Percentiles rank a stretch among this genome's conserved stretches.
phyloP scores from a whole-genome alignment of 257 asterid genomes.

The Solanum paucissectum region DNA sequence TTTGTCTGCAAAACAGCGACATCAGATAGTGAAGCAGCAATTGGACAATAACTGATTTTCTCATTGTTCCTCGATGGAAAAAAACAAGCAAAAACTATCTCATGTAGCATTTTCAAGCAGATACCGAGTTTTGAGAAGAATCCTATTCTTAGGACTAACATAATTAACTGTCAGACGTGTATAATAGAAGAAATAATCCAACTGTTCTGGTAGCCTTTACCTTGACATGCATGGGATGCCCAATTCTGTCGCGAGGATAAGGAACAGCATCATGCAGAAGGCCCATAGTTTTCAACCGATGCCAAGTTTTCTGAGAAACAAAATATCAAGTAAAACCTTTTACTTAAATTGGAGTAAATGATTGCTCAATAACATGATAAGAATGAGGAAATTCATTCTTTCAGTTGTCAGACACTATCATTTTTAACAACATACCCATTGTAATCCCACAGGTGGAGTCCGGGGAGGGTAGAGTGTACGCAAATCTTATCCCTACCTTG shows the following conservation, averaged over 20 bases:
- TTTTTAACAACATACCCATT: not conserved
- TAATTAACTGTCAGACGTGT: not conserved
- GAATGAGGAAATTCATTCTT: not conserved
- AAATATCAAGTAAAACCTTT: not conserved
- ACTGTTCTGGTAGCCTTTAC: conserved; percentile 18
- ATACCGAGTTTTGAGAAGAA: not conserved
- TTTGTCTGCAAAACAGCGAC: not conserved
- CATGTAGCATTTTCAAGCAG: not conserved
- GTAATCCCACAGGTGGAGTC: not conserved
- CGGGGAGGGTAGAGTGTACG: not conserved
- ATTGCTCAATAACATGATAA: not conserved
- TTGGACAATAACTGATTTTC: not conserved
- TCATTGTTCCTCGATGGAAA: not conserved
- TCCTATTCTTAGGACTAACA: not conserved
- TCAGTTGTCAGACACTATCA: not conserved
- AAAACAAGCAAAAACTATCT: not conserved
- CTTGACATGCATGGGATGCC: conserved; percentile 91
- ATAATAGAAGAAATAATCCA: not conserved
- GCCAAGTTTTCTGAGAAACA: conserved; percentile 77
- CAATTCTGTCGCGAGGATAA: conserved; percentile 40
- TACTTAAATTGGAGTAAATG: not conserved
- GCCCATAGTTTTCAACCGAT: conserved; percentile 52
- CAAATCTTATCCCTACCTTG: not conserved
- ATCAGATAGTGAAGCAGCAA: not conserved
- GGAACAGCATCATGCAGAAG: conserved; percentile 84